Conservation (phyloP, 2,329 filamentous ascomycete genomes). For the Zopfia rhizophila region DNA sequence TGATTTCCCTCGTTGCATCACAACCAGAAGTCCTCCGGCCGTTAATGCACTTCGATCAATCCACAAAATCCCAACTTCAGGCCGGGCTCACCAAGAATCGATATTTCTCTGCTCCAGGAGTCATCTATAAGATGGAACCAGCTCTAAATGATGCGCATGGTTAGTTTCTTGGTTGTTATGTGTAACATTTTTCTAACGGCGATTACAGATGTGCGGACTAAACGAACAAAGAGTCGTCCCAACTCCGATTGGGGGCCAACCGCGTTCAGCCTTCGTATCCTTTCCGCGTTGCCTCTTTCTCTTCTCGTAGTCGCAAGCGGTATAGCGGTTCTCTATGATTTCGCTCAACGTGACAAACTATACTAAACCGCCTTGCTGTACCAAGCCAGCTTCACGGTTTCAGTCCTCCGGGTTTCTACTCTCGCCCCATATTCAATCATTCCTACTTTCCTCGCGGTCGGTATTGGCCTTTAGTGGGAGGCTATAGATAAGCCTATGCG, state of each 20-base stretch:
- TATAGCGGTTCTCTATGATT: slow-evolving; percentile 16
- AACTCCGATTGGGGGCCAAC: slow-evolving; percentile 24
- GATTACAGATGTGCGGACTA: slow-evolving; percentile 3
- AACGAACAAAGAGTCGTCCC: slow-evolving; percentile 1
- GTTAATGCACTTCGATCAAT: slow-evolving; percentile 19
- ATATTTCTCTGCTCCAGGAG: slow-evolving; percentile 18
- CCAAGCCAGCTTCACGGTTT: slow-evolving; percentile 24
- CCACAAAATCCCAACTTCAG: slow-evolving; percentile 11
- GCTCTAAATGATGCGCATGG: slow-evolving; percentile 2
- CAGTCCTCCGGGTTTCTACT: slow-evolving; percentile 21
- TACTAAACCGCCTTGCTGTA: slow-evolving; percentile 32
- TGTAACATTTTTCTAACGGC: too few relatives aligned
- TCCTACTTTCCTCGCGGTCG: slow-evolving; percentile 30
- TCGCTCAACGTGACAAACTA: slow-evolving; percentile 21
- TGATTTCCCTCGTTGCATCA: slow-evolving; percentile 18
- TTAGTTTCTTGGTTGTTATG: too few relatives aligned
- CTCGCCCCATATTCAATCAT: slow-evolving; percentile 35
- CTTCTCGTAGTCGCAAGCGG: slow-evolving; percentile 20
- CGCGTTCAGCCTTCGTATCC: slow-evolving; percentile 18
- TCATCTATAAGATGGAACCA: slow-evolving; percentile 8
- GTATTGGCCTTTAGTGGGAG: slow-evolving; percentile 33
- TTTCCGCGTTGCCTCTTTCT: slow-evolving; percentile 21
- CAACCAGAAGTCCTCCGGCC: slow-evolving; percentile 1
- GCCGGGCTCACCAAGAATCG: slow-evolving; percentile 13
- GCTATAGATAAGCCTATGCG: slow-evolving; percentile 30